Percentiles rank a stretch among this genome's conserved stretches.
These are phyloP conservation scores for Corylus avellana DNA, from an alignment of 306 rosid genomes.

Conservation along the genomic window DNA sequence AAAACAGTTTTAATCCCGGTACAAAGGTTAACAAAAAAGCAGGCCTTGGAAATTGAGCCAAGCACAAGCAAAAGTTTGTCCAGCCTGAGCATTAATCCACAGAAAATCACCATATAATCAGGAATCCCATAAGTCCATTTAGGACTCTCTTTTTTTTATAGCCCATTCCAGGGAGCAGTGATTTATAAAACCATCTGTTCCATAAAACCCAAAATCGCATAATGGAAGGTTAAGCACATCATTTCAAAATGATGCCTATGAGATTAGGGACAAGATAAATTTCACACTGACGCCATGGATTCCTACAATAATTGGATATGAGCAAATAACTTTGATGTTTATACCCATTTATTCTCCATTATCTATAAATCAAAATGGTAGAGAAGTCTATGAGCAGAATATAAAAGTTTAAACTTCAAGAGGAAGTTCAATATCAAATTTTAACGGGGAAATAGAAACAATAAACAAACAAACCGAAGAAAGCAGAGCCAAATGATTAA, in stretches of 20 bases:
- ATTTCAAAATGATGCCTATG: background rate
- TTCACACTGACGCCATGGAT: background rate
- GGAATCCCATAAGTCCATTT: background rate
- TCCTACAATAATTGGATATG: background rate
- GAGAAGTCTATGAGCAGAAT: background rate
- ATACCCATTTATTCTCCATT: background rate
- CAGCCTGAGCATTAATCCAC: background rate
- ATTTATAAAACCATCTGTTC: background rate
- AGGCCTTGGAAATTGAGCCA: background rate
- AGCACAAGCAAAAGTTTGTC: background rate
- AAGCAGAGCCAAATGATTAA: background rate
- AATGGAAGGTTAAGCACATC: background rate
- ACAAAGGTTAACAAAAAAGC: constrained; percentile 4
- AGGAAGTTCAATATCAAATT: background rate
- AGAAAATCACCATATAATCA: background rate
- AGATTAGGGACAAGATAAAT: background rate
- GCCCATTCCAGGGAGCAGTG: background rate
- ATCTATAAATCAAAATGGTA: background rate
- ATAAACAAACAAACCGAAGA: background rate
- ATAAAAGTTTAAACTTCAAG: background rate
- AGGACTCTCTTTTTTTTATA: background rate
- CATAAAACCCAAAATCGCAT: background rate
- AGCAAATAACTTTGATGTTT: background rate
- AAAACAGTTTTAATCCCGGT: background rate
- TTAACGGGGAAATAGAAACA: background rate